phyloP scores from a whole-genome alignment of 306 rosid genomes.

The Malus domestica region DNA sequence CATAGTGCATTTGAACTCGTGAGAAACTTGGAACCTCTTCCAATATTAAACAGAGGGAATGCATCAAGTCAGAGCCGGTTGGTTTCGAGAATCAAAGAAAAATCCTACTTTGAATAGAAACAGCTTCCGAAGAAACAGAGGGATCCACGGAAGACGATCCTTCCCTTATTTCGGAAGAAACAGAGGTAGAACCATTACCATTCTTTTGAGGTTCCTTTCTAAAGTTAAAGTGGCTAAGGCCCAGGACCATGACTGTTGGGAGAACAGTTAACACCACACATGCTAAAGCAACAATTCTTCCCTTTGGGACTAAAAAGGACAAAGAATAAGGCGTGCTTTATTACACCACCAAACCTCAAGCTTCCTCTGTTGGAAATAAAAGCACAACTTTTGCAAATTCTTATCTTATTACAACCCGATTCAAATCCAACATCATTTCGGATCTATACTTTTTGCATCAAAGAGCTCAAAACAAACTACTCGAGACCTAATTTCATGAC shows the following conservation, averaged over 20 bases:
- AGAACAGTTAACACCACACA: constrained; percentile 7
- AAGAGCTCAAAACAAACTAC: not conserved
- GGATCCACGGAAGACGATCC: too few relatives aligned
- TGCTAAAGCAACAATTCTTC: constrained; percentile 19
- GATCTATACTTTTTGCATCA: not conserved
- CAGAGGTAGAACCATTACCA: not conserved
- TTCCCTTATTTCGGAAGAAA: not conserved
- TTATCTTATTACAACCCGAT: not conserved
- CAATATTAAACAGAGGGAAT: too few relatives aligned
- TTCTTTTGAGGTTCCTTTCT: constrained; percentile 3
- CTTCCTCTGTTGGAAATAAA: too few relatives aligned
- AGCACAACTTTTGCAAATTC: not conserved
- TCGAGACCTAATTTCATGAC: not conserved
- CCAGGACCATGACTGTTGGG: constrained; percentile 19
- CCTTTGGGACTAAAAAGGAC: not conserved
- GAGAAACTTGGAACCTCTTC: too few relatives aligned
- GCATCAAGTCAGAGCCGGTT: too few relatives aligned
- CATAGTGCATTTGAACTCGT: too few relatives aligned
- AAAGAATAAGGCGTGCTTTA: constrained; percentile 3
- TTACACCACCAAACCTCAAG: not conserved
- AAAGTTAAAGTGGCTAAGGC: constrained; percentile 22
- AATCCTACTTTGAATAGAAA: not conserved
- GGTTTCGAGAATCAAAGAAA: not conserved
- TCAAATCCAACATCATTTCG: not conserved
- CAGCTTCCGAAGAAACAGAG: not conserved